These are phyloP conservation scores for Harrya chromipes DNA, from an alignment of 768 basidiomycete species.

Conservation along the genomic window DNA sequence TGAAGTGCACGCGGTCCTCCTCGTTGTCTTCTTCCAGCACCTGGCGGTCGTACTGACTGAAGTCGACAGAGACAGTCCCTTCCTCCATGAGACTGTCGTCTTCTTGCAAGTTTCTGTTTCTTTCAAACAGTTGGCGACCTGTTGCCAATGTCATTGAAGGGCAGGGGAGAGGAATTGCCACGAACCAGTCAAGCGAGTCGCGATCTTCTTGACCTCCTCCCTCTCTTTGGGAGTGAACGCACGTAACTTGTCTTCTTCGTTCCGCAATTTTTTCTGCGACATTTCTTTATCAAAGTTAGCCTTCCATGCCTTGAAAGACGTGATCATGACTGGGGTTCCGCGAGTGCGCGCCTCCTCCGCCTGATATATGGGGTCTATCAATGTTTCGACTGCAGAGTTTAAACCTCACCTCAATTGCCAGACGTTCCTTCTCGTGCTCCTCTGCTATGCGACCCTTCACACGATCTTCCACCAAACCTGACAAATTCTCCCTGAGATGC, in stretches of 20 bases:
- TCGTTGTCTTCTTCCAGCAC: conserved; percentile 50
- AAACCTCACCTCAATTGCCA: conserved; percentile 65
- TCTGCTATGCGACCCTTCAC: conserved; percentile 53
- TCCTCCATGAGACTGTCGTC: conserved; percentile 85
- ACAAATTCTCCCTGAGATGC: conserved; percentile 76
- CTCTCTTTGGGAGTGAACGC: conserved; percentile 73
- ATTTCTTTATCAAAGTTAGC: conserved; percentile 70
- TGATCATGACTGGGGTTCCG: conserved; percentile 87
- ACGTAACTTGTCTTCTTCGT: conserved; percentile 78
- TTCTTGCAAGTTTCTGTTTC: conserved; percentile 64
- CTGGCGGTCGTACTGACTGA: conserved; percentile 81
- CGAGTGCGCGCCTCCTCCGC: conserved; percentile 84
- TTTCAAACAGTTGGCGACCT: conserved; percentile 94
- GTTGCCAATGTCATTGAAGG: conserved; percentile 9
- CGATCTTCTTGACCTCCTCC: conserved; percentile 74
- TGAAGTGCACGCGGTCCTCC: conserved; percentile 66
- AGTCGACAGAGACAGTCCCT: conserved; percentile 81
- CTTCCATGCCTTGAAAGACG: conserved; percentile 82
- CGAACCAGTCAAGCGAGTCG: conserved; percentile 66
- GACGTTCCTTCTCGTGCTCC: conserved; percentile 70
- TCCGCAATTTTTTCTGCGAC: conserved; percentile 51
- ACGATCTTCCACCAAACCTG: conserved; percentile 57
- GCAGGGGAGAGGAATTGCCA: background rate
- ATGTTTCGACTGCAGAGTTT: background rate
- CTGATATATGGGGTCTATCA: conserved; percentile 38